Evolutionary conservation across 129 eudicot species (phyloP).

Genomic region (Arctium minus): DNA sequence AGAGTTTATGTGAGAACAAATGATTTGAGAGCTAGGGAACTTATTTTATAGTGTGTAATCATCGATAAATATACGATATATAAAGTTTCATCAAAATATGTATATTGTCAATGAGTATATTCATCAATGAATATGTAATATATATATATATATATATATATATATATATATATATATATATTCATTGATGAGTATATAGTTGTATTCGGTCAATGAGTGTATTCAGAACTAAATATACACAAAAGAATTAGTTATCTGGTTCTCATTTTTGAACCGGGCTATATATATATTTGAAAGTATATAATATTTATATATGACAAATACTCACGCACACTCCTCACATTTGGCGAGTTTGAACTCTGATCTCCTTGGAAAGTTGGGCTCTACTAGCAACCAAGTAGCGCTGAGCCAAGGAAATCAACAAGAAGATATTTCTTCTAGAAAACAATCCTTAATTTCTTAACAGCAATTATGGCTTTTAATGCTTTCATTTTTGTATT

Average conservation of each 20-base stretch:
- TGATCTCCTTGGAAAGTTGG: neutral
- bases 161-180: too few relatives aligned
- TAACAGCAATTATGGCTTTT: neutral
- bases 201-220: neutral
- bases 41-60: neutral
- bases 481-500: slow-evolving; percentile 9
- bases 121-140: neutral
- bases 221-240: neutral
- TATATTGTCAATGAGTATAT: neutral
- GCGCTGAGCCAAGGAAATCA: too few relatives aligned
- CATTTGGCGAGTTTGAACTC: neutral
- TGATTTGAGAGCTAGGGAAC: neutral
- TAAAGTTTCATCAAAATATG: neutral
- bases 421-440: neutral
- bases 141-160: too few relatives aligned
- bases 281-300: too few relatives aligned
- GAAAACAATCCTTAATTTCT: neutral
- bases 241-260: neutral
- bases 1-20: neutral
- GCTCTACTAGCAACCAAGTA: neutral
- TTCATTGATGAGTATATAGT: too few relatives aligned
- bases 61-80: neutral
- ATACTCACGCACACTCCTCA: too few relatives aligned
- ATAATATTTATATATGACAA: too few relatives aligned
- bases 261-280: neutral